Evolutionary conservation across 352 stramenopile species (phyloP), one percentile per base, ranked within the genome.

Genomic region (Phytophthora citricola): DNA sequence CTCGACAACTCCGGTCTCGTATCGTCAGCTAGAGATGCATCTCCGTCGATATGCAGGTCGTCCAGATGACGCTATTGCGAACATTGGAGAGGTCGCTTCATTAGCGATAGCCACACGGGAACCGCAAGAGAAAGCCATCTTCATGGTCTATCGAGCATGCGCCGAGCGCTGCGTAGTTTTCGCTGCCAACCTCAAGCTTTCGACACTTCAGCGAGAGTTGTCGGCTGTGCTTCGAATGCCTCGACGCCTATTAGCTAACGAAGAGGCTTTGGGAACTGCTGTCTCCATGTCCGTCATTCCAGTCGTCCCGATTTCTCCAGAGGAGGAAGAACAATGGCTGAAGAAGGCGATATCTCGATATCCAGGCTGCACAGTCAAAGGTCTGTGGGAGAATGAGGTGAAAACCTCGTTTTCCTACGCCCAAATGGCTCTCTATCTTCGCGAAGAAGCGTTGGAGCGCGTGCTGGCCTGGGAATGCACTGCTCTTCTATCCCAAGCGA

Each of bases 11-110:
- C 80, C 82, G 1, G 81, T 95, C 29, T 85, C 87, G 39, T 90
- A 83, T 60, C 81, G 83, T 2, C 84, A 93, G 56, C 59, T 95
- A 29, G 81, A 95, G 31, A 85, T 85, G 80, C 82, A 93, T 48
- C 56, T 93, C 48, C 85, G 84, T 15, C 66, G 77, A 22, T 93
- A 89, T 60, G 83, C 75, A 1, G 87, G 84, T 1, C 80, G 87
- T 0, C 87, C 87, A 0, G 83, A 93, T 47, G 85, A 93, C 29
- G 87, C 87, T 1, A 69, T 89, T 10, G 69, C 71, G 12, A 72
- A 83, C 41, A 73, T 90, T 27, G 38, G 56, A 9, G 83, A 92
- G 27, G 83, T 93, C 31, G 73, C 79, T n/a, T 87, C 75, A n/a
- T 58, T 85, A 15, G 43, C 67, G 15, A 68, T 63, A 45, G 72